phyloP scores from a whole-genome alignment of 345 rosid genomes.

The Pistacia atlantica region DNA sequence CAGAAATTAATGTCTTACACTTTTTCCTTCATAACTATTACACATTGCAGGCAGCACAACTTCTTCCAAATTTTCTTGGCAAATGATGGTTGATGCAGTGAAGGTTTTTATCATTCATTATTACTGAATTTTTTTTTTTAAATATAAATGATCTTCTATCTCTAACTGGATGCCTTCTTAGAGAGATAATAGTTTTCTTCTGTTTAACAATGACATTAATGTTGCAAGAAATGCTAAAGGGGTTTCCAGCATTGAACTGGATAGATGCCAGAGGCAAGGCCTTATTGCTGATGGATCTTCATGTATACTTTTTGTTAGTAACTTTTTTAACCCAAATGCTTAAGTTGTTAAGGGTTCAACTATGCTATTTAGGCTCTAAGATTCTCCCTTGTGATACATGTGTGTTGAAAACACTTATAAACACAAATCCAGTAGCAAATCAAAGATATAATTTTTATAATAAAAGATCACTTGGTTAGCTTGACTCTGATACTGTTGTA shows the following conservation, averaged over 20 bases:
- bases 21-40: background rate
- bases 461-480: background rate
- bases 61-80: conserved; percentile 43
- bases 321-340: background rate
- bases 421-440: background rate
- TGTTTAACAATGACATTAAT: background rate
- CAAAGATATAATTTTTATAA: too few species aligned
- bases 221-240: background rate
- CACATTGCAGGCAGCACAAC: conserved; percentile 36
- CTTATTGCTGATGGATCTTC: background rate
- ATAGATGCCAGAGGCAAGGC: conserved; percentile 2
- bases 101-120: conserved; percentile 42
- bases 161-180: conserved; percentile 5
- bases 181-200: background rate
- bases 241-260: conserved; percentile 6
- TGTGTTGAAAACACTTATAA: background rate
- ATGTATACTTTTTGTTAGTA: background rate
- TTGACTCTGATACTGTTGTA: background rate
- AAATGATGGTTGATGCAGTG: conserved; percentile 64
- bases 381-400: background rate
- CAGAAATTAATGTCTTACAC: background rate
- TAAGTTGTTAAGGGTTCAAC: background rate
- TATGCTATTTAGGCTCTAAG: background rate
- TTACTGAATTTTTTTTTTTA: background rate
- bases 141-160: background rate